Conservation (phyloP, 805 yeast genomes). For the Candida patagonica region DNA sequence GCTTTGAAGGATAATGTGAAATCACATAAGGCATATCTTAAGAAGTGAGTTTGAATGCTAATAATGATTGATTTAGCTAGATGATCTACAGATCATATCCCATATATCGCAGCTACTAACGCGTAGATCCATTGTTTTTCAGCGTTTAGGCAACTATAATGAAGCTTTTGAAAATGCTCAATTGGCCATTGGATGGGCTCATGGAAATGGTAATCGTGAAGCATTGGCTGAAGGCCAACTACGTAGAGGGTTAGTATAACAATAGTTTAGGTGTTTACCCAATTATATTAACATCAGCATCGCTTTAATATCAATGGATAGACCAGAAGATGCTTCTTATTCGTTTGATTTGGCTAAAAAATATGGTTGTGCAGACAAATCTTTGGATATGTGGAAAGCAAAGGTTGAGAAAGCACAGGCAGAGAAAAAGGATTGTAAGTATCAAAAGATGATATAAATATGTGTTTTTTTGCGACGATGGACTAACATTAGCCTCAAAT, state of each 20-base stretch:
- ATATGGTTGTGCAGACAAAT: constrained; percentile 14
- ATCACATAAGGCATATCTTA: constrained; percentile 5
- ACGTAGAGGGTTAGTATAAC: constrained; percentile 22
- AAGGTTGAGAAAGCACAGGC: constrained; percentile 45
- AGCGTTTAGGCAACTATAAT: constrained; percentile 14
- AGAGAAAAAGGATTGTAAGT: constrained; percentile 36
- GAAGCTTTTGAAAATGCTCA: constrained; percentile 17
- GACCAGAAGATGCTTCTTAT: constrained; percentile 20
- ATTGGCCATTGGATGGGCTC: constrained; percentile 13
- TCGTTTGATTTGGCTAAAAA: constrained; percentile 18
- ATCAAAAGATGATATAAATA: constrained; percentile 16
- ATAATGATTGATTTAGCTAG: no score
- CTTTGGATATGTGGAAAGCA: constrained; percentile 15
- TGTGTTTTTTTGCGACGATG: background rate
- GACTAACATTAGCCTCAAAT: no score
- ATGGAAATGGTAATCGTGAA: constrained; percentile 12
- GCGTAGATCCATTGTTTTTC: constrained; percentile 15
- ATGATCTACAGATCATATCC: background rate
- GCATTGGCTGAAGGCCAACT: constrained; percentile 24
- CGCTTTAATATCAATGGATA: constrained; percentile 17
- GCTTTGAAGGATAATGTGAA: constrained; percentile 1
- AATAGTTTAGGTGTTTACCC: background rate
- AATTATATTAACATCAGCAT: constrained; percentile 10
- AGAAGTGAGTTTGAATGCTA: constrained; percentile 6
- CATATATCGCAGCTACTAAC: constrained; percentile 1